Conservation (phyloP, 2,329 filamentous ascomycete species). For the Claviceps pazoutovae region DNA sequence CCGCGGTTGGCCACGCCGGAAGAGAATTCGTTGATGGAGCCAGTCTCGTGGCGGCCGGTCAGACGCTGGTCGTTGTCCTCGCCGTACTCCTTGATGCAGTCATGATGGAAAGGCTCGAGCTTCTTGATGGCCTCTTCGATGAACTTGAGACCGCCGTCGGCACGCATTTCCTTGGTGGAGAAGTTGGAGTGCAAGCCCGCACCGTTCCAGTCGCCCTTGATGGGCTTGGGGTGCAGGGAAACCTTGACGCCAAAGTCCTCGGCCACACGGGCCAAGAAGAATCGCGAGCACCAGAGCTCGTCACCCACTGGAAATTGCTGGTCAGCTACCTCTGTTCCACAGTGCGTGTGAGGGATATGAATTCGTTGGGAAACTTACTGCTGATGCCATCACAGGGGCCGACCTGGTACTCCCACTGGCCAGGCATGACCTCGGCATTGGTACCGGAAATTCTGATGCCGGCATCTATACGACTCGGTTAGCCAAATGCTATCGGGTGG, state of each 20-base stretch:
- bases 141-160: conserved; percentile 85
- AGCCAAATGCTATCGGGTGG: background rate
- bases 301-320: conserved; percentile 59
- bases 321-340: background rate
- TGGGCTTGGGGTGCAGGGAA: conserved; percentile 89
- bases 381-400: conserved; percentile 78
- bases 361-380: conserved; percentile 36
- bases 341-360: background rate
- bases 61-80: conserved; percentile 92
- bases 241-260: conserved; percentile 97
- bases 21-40: conserved; percentile 81
- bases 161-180: conserved; percentile 76
- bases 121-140: conserved; percentile 83
- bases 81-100: conserved; percentile 88
- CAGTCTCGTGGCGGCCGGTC: conserved; percentile 89
- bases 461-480: conserved; percentile 32
- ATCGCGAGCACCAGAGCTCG: conserved; percentile 79
- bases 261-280: conserved; percentile 75
- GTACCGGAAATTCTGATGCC: conserved; percentile 92
- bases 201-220: conserved; percentile 87
- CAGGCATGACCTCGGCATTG: conserved; percentile 85
- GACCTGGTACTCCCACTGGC: conserved; percentile 97
- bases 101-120: conserved; percentile 60
- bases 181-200: conserved; percentile 91
- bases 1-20: conserved; percentile 95